Percentiles rank a stretch among this genome's conserved stretches.
Conservation (phyloP, 352 stramenopile species). For the Globisporangium irregulare region DNA sequence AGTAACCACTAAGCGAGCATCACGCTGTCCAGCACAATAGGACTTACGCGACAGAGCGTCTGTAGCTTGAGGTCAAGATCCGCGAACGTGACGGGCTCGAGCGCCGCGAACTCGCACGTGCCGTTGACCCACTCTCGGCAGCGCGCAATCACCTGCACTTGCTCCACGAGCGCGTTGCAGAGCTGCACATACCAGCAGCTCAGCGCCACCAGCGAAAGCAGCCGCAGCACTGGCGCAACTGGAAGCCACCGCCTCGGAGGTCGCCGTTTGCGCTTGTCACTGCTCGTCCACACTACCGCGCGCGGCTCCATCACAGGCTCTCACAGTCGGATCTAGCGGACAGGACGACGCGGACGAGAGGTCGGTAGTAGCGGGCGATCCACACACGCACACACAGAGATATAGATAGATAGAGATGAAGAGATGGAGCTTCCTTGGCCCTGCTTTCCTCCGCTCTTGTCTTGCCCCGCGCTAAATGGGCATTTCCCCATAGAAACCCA, state of each 20-base stretch:
- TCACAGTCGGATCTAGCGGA: background rate
- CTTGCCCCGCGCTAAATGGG: constrained; percentile 6
- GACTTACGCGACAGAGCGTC: constrained; percentile 67
- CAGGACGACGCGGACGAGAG: background rate
- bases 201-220: background rate
- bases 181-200: background rate
- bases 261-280: constrained; percentile 20
- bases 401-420: background rate
- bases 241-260: background rate
- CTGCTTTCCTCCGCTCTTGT: constrained; percentile 2
- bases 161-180: constrained; percentile 39
- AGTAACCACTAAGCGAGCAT: constrained; percentile 3
- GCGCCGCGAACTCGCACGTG: constrained; percentile 46
- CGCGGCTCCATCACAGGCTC: constrained; percentile 13
- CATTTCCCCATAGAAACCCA: background rate
- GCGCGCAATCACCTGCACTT: constrained; percentile 57
- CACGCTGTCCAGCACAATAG: background rate
- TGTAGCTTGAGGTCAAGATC: constrained; percentile 48
- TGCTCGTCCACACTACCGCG: constrained; percentile 16
- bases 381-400: background rate
- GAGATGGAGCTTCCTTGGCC: background rate
- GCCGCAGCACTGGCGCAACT: background rate
- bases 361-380: background rate
- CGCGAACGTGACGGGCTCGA: constrained; percentile 47
- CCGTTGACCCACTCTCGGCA: constrained; percentile 51